phyloP scores from a whole-genome alignment of 768 basidiomycete species.

The Lentinus brumalis region DNA sequence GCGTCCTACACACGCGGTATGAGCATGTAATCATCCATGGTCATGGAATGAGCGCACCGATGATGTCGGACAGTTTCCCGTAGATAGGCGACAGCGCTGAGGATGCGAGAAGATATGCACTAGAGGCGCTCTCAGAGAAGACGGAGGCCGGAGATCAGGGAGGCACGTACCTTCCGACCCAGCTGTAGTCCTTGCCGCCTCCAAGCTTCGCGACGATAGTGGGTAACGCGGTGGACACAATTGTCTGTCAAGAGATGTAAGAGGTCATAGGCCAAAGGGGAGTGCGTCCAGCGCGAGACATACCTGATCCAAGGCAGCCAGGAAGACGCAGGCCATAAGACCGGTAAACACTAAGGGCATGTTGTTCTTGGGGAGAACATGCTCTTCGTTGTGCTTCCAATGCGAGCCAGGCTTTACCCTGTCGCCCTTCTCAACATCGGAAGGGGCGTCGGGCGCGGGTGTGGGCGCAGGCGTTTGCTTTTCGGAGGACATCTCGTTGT shows the following conservation, averaged over 20 bases:
- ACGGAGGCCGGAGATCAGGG: not conserved
- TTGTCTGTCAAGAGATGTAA: conserved; percentile 34
- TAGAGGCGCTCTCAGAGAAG: conserved; percentile 27
- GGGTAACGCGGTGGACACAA: conserved; percentile 52
- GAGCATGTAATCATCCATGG: conserved; percentile 28
- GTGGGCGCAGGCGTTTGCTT: not conserved
- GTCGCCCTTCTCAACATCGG: not conserved
- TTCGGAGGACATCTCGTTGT: not conserved
- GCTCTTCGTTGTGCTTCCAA: conserved; percentile 43
- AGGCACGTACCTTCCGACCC: conserved; percentile 47
- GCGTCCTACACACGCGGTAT: conserved; percentile 45
- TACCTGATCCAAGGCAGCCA: conserved; percentile 52
- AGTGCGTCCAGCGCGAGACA: not conserved
- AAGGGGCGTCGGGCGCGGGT: not conserved
- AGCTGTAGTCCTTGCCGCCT: conserved; percentile 47
- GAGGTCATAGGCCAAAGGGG: not conserved
- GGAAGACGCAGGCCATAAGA: conserved; percentile 45
- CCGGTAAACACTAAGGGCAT: conserved; percentile 46
- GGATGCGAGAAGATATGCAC: conserved; percentile 74
- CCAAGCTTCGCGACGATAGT: conserved; percentile 49
- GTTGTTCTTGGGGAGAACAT: conserved; percentile 45
- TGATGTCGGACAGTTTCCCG: conserved; percentile 72
- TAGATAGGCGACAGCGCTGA: conserved; percentile 71
- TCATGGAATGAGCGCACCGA: conserved; percentile 31
- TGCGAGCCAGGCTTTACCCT: conserved; percentile 32